phyloP scores from a whole-genome alignment of 768 basidiomycete species.

The Suillus bovinus region DNA sequence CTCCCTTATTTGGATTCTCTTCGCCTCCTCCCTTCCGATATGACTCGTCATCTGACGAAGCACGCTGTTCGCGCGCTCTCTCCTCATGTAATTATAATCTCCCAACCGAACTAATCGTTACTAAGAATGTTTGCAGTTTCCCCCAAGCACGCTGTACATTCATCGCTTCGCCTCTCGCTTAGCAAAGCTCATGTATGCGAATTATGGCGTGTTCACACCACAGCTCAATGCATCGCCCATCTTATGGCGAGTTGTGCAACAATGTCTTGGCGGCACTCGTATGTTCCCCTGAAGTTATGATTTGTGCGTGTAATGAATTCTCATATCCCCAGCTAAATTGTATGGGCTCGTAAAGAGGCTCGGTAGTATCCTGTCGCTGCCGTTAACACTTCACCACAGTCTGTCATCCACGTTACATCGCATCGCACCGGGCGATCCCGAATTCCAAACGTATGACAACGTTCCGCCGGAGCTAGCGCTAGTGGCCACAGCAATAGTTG shows the following conservation, averaged over 20 bases:
- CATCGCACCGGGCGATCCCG: slow-evolving; percentile 39
- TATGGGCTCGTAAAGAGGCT: slow-evolving; percentile 66
- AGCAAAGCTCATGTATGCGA: slow-evolving; percentile 52
- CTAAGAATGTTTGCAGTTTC: slow-evolving; percentile 45
- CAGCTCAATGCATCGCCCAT: slow-evolving; percentile 75
- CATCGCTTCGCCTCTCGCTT: slow-evolving; percentile 65
- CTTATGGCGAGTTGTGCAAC: slow-evolving; percentile 69
- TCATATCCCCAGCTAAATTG: slow-evolving; percentile 46
- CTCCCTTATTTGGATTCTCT: slow-evolving; percentile 81
- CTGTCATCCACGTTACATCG: slow-evolving; percentile 45
- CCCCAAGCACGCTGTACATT: slow-evolving; percentile 57
- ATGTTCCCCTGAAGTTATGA: slow-evolving; percentile 34
- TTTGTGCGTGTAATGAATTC: slow-evolving; percentile 1
- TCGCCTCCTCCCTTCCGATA: slow-evolving; percentile 56
- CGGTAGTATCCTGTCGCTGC: slow-evolving; percentile 53
- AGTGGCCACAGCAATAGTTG: slow-evolving; percentile 59
- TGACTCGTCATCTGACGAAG: slow-evolving; percentile 74
- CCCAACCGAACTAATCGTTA: slow-evolving; percentile 17
- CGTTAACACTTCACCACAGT: slow-evolving; percentile 58
- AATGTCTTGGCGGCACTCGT: slow-evolving; percentile 75
- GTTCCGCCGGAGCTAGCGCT: slow-evolving; percentile 69
- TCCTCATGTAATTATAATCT: slow-evolving; percentile 51
- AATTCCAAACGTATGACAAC: slow-evolving; percentile 57
- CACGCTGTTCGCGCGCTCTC: slow-evolving; percentile 66
- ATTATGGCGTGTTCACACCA: slow-evolving; percentile 64